Evolutionary conservation across 2,329 filamentous ascomycete species (phyloP).

Genomic region (Endocalyx cinctus): DNA sequence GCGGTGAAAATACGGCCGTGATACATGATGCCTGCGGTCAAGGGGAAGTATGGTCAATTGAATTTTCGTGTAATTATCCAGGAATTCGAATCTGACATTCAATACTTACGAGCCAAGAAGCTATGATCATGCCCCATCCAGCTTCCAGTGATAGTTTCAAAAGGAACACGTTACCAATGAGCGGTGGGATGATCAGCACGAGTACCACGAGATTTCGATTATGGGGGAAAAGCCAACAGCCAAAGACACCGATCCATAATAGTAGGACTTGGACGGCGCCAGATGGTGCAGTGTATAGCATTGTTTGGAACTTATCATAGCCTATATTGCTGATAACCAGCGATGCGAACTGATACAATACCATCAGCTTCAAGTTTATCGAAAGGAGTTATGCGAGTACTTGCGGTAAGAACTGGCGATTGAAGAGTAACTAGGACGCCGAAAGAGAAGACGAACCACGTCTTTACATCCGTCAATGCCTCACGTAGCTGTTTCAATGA

Average conservation of each 20-base stretch:
- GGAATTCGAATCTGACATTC: neutral
- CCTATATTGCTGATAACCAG: constrained; percentile 44
- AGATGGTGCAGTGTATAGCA: constrained; percentile 43
- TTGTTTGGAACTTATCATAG: constrained; percentile 38
- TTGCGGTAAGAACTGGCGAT: constrained; percentile 37
- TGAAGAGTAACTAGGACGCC: constrained; percentile 42
- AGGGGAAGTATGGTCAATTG: neutral
- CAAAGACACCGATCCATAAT: constrained; percentile 40
- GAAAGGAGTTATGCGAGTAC: neutral
- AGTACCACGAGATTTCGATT: constrained; percentile 35
- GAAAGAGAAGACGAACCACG: constrained; percentile 41
- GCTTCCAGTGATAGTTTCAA: constrained; percentile 33
- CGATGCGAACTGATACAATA: constrained; percentile 37
- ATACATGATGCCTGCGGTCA: constrained; percentile 35
- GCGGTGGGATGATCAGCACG: constrained; percentile 34
- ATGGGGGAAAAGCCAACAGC: constrained; percentile 33
- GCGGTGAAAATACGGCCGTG: constrained; percentile 35
- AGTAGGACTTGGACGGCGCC: constrained; percentile 42
- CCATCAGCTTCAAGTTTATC: constrained; percentile 5
- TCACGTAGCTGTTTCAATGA: constrained; percentile 39
- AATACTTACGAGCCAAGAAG: constrained; percentile 37
- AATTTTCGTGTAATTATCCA: neutral
- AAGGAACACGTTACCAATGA: constrained; percentile 40
- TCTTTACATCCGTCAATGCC: constrained; percentile 36
- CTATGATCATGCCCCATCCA: constrained; percentile 43